Conservation (phyloP, 2,329 filamentous ascomycete species). For the Paraconiothyrium sp. region DNA sequence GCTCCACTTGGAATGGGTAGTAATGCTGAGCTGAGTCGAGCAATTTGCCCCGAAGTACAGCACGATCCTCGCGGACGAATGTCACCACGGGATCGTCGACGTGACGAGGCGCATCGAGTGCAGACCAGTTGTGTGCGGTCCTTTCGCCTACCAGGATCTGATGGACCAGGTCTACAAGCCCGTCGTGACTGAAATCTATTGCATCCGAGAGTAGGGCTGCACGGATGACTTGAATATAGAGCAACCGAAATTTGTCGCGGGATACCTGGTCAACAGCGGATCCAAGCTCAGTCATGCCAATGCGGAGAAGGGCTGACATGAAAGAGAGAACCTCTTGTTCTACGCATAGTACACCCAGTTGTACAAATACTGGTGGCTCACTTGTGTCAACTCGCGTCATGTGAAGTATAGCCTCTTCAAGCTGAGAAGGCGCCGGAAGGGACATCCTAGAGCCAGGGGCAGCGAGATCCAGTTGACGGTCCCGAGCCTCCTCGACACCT, state of each 20-base stretch:
- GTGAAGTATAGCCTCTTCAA: constrained; percentile 41
- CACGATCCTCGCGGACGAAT: constrained; percentile 65
- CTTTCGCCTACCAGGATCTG: constrained; percentile 67
- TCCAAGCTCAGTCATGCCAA: constrained; percentile 54
- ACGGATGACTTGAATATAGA: constrained; percentile 76
- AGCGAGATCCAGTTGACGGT: constrained; percentile 35
- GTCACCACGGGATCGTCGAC: constrained; percentile 51
- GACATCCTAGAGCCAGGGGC: constrained; percentile 24
- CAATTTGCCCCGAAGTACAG: constrained; percentile 63
- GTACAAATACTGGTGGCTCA: constrained; percentile 36
- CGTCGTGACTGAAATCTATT: constrained; percentile 73
- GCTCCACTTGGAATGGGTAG: constrained; percentile 85
- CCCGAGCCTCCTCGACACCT: constrained; percentile 40
- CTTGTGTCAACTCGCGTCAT: constrained; percentile 33
- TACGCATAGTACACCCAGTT: constrained; percentile 38
- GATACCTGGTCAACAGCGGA: constrained; percentile 62
- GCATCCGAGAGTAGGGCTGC: constrained; percentile 66
- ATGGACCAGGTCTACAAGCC: constrained; percentile 73
- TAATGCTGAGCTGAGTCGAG: constrained; percentile 76
- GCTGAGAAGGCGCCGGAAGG: constrained; percentile 25
- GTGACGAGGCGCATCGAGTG: constrained; percentile 29
- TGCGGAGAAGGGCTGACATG: constrained; percentile 37
- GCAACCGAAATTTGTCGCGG: constrained; percentile 69
- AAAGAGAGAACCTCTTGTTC: constrained; percentile 36
- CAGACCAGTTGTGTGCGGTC: constrained; percentile 45